Conservation (phyloP, 2,329 filamentous ascomycete genomes). For the Dactylellina sp. region DNA sequence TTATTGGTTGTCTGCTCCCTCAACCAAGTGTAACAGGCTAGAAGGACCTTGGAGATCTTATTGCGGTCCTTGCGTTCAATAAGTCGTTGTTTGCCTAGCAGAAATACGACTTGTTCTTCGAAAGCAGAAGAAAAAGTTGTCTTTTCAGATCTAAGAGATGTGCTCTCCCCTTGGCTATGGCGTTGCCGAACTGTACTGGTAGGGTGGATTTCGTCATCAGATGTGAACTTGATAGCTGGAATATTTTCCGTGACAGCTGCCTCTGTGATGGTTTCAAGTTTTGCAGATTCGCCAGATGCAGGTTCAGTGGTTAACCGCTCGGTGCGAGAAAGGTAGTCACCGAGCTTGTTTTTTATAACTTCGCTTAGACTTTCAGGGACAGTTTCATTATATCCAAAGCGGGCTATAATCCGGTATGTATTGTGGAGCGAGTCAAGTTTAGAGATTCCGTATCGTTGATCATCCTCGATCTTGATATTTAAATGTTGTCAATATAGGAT, state of each 20-base stretch:
- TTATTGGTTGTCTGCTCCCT: constrained; percentile 52
- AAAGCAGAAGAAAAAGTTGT: constrained; percentile 40
- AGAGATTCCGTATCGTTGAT: constrained; percentile 67
- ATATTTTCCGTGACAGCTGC: not conserved
- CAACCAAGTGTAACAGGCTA: constrained; percentile 43
- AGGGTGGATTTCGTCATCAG: constrained; percentile 26
- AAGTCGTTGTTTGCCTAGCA: constrained; percentile 48
- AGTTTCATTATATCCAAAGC: constrained; percentile 79
- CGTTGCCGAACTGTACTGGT: constrained; percentile 18
- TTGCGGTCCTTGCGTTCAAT: constrained; percentile 31
- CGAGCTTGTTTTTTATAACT: constrained; percentile 33
- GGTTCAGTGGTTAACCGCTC: constrained; percentile 18
- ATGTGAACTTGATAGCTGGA: constrained; percentile 6
- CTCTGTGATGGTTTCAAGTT: constrained; percentile 21
- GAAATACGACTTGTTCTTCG: constrained; percentile 52
- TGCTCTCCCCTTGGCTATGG: constrained; percentile 16
- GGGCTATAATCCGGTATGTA: constrained; percentile 76
- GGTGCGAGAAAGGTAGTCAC: constrained; percentile 23
- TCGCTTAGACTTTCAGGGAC: constrained; percentile 74
- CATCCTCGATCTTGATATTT: constrained; percentile 60
- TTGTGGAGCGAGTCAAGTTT: constrained; percentile 68
- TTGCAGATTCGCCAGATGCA: constrained; percentile 24
- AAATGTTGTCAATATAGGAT: not conserved
- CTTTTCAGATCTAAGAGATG: constrained; percentile 29
- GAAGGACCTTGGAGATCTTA: constrained; percentile 12